These are phyloP conservation scores for Cardamine occulta DNA, from an alignment of 345 rosid genomes.

Conservation along the genomic window DNA sequence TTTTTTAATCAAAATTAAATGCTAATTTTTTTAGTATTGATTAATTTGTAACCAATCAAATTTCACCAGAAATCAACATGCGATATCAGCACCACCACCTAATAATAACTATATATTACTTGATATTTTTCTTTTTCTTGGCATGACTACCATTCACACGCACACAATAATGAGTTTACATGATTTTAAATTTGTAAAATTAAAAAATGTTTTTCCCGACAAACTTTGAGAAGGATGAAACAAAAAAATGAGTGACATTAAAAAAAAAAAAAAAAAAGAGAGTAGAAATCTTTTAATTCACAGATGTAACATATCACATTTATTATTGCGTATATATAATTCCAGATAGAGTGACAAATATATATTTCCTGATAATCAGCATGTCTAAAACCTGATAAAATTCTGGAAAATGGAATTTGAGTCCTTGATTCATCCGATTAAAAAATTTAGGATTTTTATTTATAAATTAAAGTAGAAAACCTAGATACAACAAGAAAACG, in stretches of 20 bases:
- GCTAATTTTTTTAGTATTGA: background rate
- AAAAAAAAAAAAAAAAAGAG: background rate
- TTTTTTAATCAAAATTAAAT: slow-evolving; percentile 5
- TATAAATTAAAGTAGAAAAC: background rate
- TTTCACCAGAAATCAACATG: slow-evolving; percentile 34
- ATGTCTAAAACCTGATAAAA: background rate
- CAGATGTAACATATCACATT: background rate
- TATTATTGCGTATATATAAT: background rate
- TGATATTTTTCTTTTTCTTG: slow-evolving; percentile 3
- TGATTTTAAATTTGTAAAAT: background rate
- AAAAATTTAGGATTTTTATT: background rate
- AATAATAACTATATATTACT: slow-evolving; percentile 13
- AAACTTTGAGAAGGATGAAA: background rate
- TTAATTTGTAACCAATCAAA: slow-evolving; percentile 13
- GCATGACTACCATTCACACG: slow-evolving; percentile 16
- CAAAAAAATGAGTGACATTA: background rate
- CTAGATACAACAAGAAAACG: background rate
- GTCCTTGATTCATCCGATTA: background rate
- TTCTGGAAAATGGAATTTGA: background rate
- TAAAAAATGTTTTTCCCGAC: background rate
- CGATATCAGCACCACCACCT: slow-evolving; percentile 30
- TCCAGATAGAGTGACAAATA: too few relatives aligned
- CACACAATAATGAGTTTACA: background rate
- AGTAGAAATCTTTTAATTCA: background rate
- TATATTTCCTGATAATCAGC: background rate